Evolutionary conservation across 805 yeast species (phyloP).

Genomic region (Schwanniomyces vanrijiae): DNA sequence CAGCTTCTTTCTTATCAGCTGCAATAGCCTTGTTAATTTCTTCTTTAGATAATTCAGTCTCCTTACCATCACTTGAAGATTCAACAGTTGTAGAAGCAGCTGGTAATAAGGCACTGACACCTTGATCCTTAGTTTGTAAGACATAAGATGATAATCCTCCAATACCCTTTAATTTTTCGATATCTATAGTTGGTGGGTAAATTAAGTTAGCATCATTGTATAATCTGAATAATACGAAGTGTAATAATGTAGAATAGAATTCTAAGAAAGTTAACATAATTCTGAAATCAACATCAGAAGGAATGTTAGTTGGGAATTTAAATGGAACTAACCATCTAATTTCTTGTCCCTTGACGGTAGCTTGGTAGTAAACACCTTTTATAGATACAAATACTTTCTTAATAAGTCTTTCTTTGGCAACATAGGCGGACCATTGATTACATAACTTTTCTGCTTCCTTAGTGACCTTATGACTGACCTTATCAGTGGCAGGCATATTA

Average conservation of each 20-base stretch:
- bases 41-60: constrained; percentile 36
- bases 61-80: constrained; percentile 24
- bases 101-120: constrained; percentile 40
- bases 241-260: constrained; percentile 88
- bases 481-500: constrained; percentile 90
- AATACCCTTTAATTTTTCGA: constrained; percentile 70
- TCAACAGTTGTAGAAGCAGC: constrained; percentile 15
- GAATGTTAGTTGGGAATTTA: constrained; percentile 94
- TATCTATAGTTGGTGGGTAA: constrained; percentile 87
- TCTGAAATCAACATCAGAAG: constrained; percentile 90
- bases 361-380: constrained; percentile 96
- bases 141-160: constrained; percentile 89
- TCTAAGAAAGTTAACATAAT: constrained; percentile 97
- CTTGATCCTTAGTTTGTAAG: constrained; percentile 53
- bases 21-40: constrained; percentile 52
- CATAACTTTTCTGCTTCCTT: constrained; percentile 83
- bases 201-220: constrained; percentile 83
- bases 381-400: constrained; percentile 93
- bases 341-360: constrained; percentile 85
- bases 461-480: constrained; percentile 76
- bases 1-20: constrained; percentile 35
- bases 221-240: constrained; percentile 81
- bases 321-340: constrained; percentile 95
- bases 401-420: constrained; percentile 78
- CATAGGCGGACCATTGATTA: constrained; percentile 93